Base-by-base conservation (phyloP, 257 asterid species). In the Forsythia viridissima region DNA sequence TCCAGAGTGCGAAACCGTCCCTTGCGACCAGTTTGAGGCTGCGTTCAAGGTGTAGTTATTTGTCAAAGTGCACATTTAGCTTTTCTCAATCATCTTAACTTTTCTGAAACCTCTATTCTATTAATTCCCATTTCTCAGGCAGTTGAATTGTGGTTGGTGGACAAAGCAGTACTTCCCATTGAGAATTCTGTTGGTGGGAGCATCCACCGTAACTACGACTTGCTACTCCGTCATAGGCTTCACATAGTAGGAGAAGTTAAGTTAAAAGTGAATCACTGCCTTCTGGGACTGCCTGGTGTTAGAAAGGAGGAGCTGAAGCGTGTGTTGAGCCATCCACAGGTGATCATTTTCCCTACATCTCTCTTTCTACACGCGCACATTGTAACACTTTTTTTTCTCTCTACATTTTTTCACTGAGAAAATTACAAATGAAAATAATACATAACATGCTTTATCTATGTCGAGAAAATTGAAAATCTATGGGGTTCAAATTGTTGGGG, bases 111-210 rank as follows among this genome's bases (percentile, higher is more conserved):
- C 80, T 78, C 74, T 69, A 57, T 11, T 24, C n/a, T 74, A 40
- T 59, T 70, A 70, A 73, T 68, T 65, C 65, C 39, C 48, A 3
- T 86, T 79, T 71, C 36, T 80, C 92, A 95, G 99, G 98, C 99
- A 9, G 97, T 93, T 82, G 98, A 96, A 69, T 78, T 92, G 83
- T 92, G 99, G 99, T 80, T 96, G 81, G 97, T 91, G 77, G 98
- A 96, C 81, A 96, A 87, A 85, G 98, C 99, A 3, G 96, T 93
- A 68, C 96, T 96, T 24, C 99, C 98, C 0, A 91, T 96, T 5
- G 99, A 96, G 87, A 91, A 90, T 86, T 91, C 99, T 52, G 96
- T 96, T 73, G 97, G 93, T 3, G 99, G 98, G 77, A 96, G 99
- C 90, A 92, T 92, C 74, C 99, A 96, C 63, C 92, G 94, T 43